These are phyloP conservation scores for Panaeolus papilionaceus DNA, from an alignment of 768 basidiomycete genomes.

Conservation along the genomic window DNA sequence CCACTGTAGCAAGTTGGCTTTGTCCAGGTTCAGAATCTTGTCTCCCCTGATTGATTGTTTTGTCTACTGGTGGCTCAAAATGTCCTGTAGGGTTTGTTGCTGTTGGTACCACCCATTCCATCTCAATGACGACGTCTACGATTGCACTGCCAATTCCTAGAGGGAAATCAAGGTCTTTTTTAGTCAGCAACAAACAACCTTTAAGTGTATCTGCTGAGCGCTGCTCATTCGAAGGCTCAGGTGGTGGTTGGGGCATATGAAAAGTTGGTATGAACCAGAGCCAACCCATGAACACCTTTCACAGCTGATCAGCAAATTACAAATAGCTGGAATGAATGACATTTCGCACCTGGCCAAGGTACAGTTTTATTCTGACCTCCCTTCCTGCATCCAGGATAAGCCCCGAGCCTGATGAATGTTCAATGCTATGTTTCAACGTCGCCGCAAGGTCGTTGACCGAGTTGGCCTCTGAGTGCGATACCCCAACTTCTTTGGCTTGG, in stretches of 20 bases:
- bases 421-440: conserved; percentile 21
- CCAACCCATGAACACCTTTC: conserved; percentile 81
- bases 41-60: neutral
- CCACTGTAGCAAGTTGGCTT: conserved; percentile 1
- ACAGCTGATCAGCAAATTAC: conserved; percentile 16
- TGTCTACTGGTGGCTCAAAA: neutral
- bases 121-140: conserved; percentile 66
- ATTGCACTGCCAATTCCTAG: conserved; percentile 73
- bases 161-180: conserved; percentile 79
- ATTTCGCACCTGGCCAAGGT: conserved; percentile 66
- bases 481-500: conserved; percentile 29
- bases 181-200: conserved; percentile 51
- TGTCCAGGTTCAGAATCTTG: conserved; percentile 4
- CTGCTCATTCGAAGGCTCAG: conserved; percentile 24
- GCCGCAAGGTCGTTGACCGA: conserved; percentile 47
- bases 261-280: conserved; percentile 87
- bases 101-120: conserved; percentile 51
- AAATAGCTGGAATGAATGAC: conserved; percentile 10
- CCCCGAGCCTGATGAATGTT: conserved; percentile 35
- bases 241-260: conserved; percentile 66
- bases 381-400: conserved; percentile 68
- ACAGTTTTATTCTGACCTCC: conserved; percentile 75
- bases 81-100: neutral
- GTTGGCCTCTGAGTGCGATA: conserved; percentile 46
- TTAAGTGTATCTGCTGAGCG: conserved; percentile 27